Conservation (phyloP, 306 rosid genomes). For the Malus fusca region DNA sequence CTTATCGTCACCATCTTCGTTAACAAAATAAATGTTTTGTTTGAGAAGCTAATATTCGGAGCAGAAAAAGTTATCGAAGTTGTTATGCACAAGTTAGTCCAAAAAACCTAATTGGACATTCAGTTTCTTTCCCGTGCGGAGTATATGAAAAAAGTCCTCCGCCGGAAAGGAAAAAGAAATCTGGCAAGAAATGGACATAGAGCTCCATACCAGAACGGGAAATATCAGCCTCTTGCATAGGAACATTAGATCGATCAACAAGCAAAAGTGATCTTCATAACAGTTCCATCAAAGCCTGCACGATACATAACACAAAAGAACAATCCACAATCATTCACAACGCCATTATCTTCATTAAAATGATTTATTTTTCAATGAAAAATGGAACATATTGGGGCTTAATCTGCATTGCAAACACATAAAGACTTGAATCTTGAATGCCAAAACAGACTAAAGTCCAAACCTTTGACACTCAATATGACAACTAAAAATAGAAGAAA, state of each 20-base stretch:
- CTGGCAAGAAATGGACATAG: slow-evolving; percentile 1
- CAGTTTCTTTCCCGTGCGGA: slow-evolving; percentile 16
- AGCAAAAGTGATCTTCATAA: slow-evolving; percentile 22
- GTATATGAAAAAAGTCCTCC: slow-evolving; percentile 18
- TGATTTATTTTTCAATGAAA: background rate
- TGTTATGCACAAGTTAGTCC: slow-evolving; percentile 11
- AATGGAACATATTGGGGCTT: background rate
- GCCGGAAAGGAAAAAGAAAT: slow-evolving; percentile 10
- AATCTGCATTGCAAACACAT: background rate
- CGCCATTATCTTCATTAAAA: background rate
- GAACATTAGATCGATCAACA: slow-evolving; percentile 23
- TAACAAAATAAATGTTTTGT: background rate
- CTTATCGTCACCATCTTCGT: background rate
- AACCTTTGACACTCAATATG: background rate
- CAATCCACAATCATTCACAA: background rate
- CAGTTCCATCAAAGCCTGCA: slow-evolving; percentile 24
- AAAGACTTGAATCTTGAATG: background rate
- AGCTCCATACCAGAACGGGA: slow-evolving; percentile 15
- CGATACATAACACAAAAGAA: slow-evolving; percentile 7
- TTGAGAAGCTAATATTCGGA: background rate
- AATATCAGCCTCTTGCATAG: slow-evolving; percentile 15
- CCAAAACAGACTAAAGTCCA: background rate
- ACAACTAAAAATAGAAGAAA: background rate
- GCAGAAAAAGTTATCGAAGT: slow-evolving; percentile 4
- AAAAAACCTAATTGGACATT: slow-evolving; percentile 11